Percentiles rank a stretch among this genome's conserved stretches.
These are phyloP conservation scores for Pulveroboletus frians DNA, from an alignment of 768 basidiomycete species.

Conservation along the genomic window DNA sequence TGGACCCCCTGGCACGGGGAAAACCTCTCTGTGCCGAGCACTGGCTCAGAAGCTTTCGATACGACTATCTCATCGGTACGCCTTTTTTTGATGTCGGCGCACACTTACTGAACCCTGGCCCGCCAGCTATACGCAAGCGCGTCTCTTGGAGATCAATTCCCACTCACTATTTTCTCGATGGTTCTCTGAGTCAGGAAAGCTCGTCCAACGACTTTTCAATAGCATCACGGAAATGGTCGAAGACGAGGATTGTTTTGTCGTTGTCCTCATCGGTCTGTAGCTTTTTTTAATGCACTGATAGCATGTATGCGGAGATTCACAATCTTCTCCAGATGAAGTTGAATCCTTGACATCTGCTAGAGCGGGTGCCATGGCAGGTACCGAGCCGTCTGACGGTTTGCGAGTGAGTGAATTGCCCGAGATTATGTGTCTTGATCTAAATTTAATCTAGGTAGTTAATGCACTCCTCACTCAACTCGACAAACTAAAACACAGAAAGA, in stretches of 20 bases:
- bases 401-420: conserved; percentile 48
- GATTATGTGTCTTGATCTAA: not conserved
- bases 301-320: conserved; percentile 5
- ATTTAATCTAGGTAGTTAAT: conserved; percentile 79
- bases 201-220: conserved; percentile 89
- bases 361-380: conserved; percentile 91
- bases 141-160: conserved; percentile 94
- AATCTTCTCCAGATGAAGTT: conserved; percentile 72
- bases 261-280: conserved; percentile 81
- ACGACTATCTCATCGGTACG: conserved; percentile 76
- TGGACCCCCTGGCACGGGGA: conserved; percentile 96
- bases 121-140: conserved; percentile 75
- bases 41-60: conserved; percentile 94
- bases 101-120: not conserved
- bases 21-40: conserved; percentile 91
- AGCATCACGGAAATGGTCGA: conserved; percentile 89
- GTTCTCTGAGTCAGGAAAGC: conserved; percentile 99
- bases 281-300: not conserved
- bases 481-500: conserved; percentile 88
- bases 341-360: conserved; percentile 93
- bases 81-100: conserved; percentile 1
- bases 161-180: conserved; percentile 97
- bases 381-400: conserved; percentile 92
- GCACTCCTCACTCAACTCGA: conserved; percentile 95
- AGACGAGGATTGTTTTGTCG: conserved; percentile 86